A percentile compares a stretch with the other conserved stretches of the same genome.
Conservation (phyloP, 2,329 filamentous ascomycete species). For the Myotisia sp. region DNA sequence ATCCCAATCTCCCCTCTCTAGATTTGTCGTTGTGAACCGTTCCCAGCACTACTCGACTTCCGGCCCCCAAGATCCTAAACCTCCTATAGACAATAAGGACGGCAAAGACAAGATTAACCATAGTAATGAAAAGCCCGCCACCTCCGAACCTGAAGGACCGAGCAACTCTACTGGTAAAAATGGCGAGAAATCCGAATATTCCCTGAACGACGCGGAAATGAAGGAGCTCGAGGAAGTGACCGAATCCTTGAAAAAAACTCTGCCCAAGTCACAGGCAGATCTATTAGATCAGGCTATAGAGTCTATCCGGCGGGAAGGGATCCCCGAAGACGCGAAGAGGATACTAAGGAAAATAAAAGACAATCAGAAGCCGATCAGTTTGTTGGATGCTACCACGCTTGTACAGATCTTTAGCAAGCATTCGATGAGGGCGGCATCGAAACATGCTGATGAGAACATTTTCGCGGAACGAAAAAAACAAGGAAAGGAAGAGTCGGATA, state of each 20-base stretch:
- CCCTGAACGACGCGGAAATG: slow-evolving; percentile 42
- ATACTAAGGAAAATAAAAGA: slow-evolving; percentile 44
- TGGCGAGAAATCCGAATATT: slow-evolving; percentile 24
- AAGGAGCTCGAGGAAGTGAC: slow-evolving; percentile 46
- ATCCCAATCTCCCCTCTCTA: slow-evolving; percentile 26
- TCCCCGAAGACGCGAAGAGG: slow-evolving; percentile 53
- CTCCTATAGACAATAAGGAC: slow-evolving; percentile 25
- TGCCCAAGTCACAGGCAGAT: slow-evolving; percentile 49
- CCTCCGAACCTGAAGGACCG: slow-evolving; percentile 22
- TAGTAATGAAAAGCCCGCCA: not conserved
- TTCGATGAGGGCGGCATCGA: slow-evolving; percentile 37
- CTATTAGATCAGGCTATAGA: slow-evolving; percentile 47
- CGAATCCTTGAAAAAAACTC: slow-evolving; percentile 39
- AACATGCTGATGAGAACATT: slow-evolving; percentile 13
- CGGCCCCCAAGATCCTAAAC: slow-evolving; percentile 33
- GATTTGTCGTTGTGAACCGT: slow-evolving; percentile 21
- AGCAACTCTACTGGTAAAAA: slow-evolving; percentile 18
- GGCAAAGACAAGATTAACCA: slow-evolving; percentile 18
- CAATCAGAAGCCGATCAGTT: slow-evolving; percentile 31
- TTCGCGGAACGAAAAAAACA: slow-evolving; percentile 2
- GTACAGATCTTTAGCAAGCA: slow-evolving; percentile 43
- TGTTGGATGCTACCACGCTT: slow-evolving; percentile 47
- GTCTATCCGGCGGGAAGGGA: slow-evolving; percentile 51
- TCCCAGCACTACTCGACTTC: slow-evolving; percentile 30
- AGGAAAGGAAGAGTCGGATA: slow-evolving; percentile 15